These are phyloP conservation scores for Dendrobium officinale DNA, from an alignment of 106 monocot genomes.

Conservation along the genomic window DNA sequence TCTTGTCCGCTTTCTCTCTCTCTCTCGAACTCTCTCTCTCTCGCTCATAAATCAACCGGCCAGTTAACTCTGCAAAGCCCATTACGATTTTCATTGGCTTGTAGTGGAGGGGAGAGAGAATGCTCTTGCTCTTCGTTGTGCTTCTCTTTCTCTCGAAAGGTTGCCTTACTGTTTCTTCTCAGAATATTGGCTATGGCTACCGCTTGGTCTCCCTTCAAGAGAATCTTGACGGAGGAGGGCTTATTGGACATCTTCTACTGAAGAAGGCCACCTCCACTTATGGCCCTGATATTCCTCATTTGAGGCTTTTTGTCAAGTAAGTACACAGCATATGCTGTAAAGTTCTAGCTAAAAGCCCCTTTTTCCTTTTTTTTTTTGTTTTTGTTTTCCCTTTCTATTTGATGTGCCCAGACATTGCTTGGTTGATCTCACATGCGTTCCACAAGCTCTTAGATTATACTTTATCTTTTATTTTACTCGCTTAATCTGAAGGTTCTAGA, in stretches of 20 bases:
- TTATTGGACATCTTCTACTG: slow-evolving; percentile 60
- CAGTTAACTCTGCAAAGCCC: too few species aligned
- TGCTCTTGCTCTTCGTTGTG: not conserved
- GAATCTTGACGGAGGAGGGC: slow-evolving; percentile 43
- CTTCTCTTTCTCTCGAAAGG: not conserved
- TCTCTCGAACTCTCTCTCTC: too few species aligned
- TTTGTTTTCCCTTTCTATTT: not conserved
- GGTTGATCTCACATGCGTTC: too few species aligned
- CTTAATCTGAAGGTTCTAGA: not conserved
- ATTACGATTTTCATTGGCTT: too few species aligned
- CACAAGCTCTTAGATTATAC: too few species aligned
- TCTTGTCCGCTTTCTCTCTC: too few species aligned
- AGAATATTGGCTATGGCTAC: slow-evolving; percentile 55
- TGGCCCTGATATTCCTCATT: slow-evolving; percentile 72
- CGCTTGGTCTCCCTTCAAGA: slow-evolving; percentile 55
- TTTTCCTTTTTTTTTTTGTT: not conserved
- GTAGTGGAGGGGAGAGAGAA: slow-evolving; percentile 1
- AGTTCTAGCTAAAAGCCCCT: not conserved
- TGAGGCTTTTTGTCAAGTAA: slow-evolving; percentile 91
- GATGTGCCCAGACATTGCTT: not conserved
- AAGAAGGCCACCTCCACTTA: slow-evolving; percentile 63
- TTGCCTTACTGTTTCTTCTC: not conserved
- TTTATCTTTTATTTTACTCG: not conserved
- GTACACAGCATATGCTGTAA: not conserved
- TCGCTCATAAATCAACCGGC: too few species aligned